A percentile compares a stretch with the other conserved stretches of the same genome.
These are phyloP conservation scores for Umbellularia californica DNA, from an alignment of 164 flowering plant genomes.

Conservation along the genomic window DNA sequence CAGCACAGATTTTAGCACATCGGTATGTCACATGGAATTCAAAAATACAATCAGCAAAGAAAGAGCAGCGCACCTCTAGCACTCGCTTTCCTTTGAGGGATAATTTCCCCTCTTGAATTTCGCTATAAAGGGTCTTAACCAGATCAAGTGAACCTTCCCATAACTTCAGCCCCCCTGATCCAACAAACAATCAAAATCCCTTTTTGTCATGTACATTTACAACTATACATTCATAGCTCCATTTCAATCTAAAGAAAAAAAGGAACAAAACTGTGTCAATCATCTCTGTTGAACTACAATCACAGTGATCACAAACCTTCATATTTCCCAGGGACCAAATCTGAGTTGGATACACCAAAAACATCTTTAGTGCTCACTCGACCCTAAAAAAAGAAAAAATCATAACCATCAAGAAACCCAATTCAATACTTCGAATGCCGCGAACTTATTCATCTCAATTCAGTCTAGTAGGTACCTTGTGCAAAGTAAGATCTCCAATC, in stretches of 20 bases:
- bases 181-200: neutral
- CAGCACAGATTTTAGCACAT: neutral
- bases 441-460: neutral
- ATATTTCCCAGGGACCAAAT: slow-evolving; percentile 92
- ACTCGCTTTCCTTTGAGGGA: slow-evolving; percentile 63
- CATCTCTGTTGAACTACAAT: neutral
- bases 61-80: slow-evolving; percentile 72
- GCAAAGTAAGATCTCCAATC: slow-evolving; percentile 44
- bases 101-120: slow-evolving; percentile 45
- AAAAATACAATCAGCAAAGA: slow-evolving; percentile 26
- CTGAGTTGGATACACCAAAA: slow-evolving; percentile 72
- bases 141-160: slow-evolving; percentile 97
- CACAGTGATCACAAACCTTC: slow-evolving; percentile 50
- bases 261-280: neutral
- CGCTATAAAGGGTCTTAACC: slow-evolving; percentile 52
- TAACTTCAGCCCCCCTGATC: slow-evolving; percentile 81
- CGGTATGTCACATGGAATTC: neutral
- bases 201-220: neutral
- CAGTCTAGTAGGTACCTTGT: slow-evolving; percentile 52
- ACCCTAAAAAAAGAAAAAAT: slow-evolving; percentile 41
- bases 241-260: neutral
- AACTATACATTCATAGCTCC: neutral
- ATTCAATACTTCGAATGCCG: neutral
- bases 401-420: neutral
- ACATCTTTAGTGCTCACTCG: slow-evolving; percentile 83